phyloP scores from a whole-genome alignment of 2,329 filamentous ascomycete species.

The Diaporthe sp. region DNA sequence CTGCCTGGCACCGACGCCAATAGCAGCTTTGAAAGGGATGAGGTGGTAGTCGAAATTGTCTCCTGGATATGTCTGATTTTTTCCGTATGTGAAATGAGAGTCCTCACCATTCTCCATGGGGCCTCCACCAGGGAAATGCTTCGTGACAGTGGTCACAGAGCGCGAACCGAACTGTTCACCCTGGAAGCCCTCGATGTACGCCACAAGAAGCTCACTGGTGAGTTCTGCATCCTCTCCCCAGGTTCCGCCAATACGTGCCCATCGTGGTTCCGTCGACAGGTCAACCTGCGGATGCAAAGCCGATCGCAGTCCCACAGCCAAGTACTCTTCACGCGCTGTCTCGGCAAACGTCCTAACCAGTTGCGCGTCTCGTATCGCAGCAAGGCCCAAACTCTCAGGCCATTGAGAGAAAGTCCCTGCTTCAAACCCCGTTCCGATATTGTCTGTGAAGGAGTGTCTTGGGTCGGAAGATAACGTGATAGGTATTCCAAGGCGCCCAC shows the following conservation, averaged over 20 bases:
- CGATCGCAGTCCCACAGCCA: conserved; percentile 56
- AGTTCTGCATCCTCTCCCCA: conserved; percentile 63
- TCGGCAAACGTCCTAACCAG: conserved; percentile 62
- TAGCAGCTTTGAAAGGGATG: conserved; percentile 63
- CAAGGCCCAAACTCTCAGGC: conserved; percentile 64
- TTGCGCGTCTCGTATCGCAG: conserved; percentile 58
- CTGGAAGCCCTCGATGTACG: conserved; percentile 63
- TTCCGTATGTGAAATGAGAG: conserved; percentile 64
- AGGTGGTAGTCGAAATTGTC: conserved; percentile 63
- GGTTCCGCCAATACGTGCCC: conserved; percentile 59
- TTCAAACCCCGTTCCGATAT: conserved; percentile 56
- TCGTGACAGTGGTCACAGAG: conserved; percentile 62
- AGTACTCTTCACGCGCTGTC: conserved; percentile 61
- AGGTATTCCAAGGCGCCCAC: conserved; percentile 61
- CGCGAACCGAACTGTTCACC: conserved; percentile 49
- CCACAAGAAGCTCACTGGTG: conserved; percentile 51
- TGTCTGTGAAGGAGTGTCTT: conserved; percentile 58
- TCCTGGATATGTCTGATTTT: conserved; percentile 63
- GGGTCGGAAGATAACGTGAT: conserved; percentile 62
- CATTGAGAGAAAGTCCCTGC: conserved; percentile 62
- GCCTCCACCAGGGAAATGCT: conserved; percentile 67
- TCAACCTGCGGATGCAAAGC: conserved; percentile 65
- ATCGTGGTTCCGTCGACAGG: conserved; percentile 63
- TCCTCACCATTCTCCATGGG: conserved; percentile 64
- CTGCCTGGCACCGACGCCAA: conserved; percentile 61